A percentile compares a stretch with the other conserved stretches of the same genome.
Conservation (phyloP, 2,329 filamentous ascomycete genomes). For the Aspergillus sp. region DNA sequence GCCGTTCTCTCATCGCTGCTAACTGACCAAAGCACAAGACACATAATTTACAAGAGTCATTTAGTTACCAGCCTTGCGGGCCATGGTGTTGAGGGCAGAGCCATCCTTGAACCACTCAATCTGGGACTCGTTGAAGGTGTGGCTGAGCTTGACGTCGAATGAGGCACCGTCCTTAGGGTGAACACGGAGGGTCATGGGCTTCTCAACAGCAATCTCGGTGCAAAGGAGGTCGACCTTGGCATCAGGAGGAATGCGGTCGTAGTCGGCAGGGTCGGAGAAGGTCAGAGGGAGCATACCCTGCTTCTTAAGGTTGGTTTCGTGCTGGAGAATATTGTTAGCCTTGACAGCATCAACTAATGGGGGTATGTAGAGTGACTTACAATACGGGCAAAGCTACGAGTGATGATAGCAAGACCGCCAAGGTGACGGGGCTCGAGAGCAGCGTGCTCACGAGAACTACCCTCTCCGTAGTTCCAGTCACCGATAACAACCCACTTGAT, state of each 20-base stretch:
- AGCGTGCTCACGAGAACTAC: conserved; percentile 95
- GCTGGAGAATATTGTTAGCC: conserved; percentile 44
- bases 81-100: conserved; percentile 97
- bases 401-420: conserved; percentile 95
- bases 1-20: conserved; percentile 16
- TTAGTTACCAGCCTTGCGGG: conserved; percentile 58
- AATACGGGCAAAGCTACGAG: conserved; percentile 94
- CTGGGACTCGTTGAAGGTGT: conserved; percentile 98
- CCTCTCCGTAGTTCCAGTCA: conserved; percentile 99
- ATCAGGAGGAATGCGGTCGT: conserved; percentile 92
- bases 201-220: conserved; percentile 87
- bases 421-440: conserved; percentile 97
- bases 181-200: conserved; percentile 87
- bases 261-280: conserved; percentile 91
- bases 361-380: conserved; percentile 37
- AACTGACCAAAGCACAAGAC: conserved; percentile 22
- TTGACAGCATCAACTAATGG: neutral
- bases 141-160: conserved; percentile 80
- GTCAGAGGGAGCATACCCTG: conserved; percentile 99
- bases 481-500: conserved; percentile 96
- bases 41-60: conserved; percentile 25
- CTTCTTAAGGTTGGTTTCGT: conserved; percentile 99
- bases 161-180: conserved; percentile 83
- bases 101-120: conserved; percentile 99
- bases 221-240: conserved; percentile 88